Evolutionary conservation across 805 yeast genomes (phyloP).

Genomic region (Naumovozyma baii): DNA sequence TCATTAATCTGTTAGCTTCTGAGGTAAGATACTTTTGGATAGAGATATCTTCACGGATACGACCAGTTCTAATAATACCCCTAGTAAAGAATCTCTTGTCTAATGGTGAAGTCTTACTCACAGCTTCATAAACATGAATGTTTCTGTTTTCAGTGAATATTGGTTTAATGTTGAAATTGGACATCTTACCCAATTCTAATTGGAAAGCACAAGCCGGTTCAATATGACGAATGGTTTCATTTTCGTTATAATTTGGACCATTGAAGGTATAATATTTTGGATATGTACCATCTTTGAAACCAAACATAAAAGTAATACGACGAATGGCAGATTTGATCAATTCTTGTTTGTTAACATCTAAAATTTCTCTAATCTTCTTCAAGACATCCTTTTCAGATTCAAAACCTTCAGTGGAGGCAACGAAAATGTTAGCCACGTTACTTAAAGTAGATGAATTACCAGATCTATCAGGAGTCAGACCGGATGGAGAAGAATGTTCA

Average conservation of each 20-base stretch:
- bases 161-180: slow-evolving; percentile 91
- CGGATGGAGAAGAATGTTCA: slow-evolving; percentile 32
- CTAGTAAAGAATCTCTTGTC: slow-evolving; percentile 95
- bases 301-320: slow-evolving; percentile 86
- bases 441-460: slow-evolving; percentile 36
- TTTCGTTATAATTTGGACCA: slow-evolving; percentile 78
- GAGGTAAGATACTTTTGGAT: slow-evolving; percentile 91
- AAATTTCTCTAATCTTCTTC: slow-evolving; percentile 49
- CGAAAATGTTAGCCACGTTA: slow-evolving; percentile 76
- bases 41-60: slow-evolving; percentile 84
- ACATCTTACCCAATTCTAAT: slow-evolving; percentile 85
- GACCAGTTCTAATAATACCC: slow-evolving; percentile 94
- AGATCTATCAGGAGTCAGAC: slow-evolving; percentile 45
- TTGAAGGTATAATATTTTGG: slow-evolving; percentile 95
- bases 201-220: slow-evolving; percentile 98
- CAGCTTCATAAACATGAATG: slow-evolving; percentile 94
- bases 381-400: slow-evolving; percentile 60
- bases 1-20: slow-evolving; percentile 92
- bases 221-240: slow-evolving; percentile 89
- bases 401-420: slow-evolving; percentile 66
- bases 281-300: slow-evolving; percentile 72
- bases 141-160: slow-evolving; percentile 94
- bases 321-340: slow-evolving; percentile 67
- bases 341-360: slow-evolving; percentile 62
- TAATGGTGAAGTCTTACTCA: slow-evolving; percentile 84